Conservation (phyloP, 371 early-diverging fungal species). For the Capillidium heterosporum region DNA sequence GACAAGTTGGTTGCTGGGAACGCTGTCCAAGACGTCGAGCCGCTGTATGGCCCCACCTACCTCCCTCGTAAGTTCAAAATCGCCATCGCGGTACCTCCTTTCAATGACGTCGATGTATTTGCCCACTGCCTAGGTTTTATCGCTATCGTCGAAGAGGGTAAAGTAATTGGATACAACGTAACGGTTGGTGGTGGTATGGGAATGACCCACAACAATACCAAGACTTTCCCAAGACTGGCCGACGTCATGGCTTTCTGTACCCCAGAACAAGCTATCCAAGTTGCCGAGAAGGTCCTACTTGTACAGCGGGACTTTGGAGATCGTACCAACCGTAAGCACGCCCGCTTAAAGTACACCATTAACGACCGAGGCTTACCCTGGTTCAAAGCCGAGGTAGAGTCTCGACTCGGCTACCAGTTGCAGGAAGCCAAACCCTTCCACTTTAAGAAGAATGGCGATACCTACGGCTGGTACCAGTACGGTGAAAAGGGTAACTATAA, state of each 20-base stretch:
- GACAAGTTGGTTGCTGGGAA: constrained; percentile 64
- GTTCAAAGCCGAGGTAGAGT: constrained; percentile 70
- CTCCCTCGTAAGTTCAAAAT: constrained; percentile 91
- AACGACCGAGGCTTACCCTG: constrained; percentile 81
- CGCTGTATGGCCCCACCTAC: constrained; percentile 78
- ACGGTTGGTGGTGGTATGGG: constrained; percentile 95
- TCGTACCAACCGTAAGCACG: constrained; percentile 91
- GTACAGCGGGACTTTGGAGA: constrained; percentile 89
- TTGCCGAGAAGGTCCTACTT: constrained; percentile 70
- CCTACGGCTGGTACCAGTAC: constrained; percentile 77
- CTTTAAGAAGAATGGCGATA: constrained; percentile 75
- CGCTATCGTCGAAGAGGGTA: constrained; percentile 57
- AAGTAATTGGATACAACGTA: constrained; percentile 75
- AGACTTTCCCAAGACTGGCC: constrained; percentile 80
- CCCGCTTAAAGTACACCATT: constrained; percentile 90
- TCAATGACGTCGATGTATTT: constrained; percentile 88
- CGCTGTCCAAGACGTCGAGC: constrained; percentile 64
- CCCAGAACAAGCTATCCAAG: constrained; percentile 51
- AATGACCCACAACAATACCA: constrained; percentile 89
- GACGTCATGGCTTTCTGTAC: constrained; percentile 59
- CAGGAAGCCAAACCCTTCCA: constrained; percentile 42
- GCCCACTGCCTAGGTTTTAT: constrained; percentile 87
- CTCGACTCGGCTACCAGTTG: constrained; percentile 50
- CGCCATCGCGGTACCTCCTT: constrained; percentile 80
- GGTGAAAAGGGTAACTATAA: constrained; percentile 57